Evolutionary conservation across 2,329 filamentous ascomycete species (phyloP).

Genomic region (Rhinocladiella mackenziei): DNA sequence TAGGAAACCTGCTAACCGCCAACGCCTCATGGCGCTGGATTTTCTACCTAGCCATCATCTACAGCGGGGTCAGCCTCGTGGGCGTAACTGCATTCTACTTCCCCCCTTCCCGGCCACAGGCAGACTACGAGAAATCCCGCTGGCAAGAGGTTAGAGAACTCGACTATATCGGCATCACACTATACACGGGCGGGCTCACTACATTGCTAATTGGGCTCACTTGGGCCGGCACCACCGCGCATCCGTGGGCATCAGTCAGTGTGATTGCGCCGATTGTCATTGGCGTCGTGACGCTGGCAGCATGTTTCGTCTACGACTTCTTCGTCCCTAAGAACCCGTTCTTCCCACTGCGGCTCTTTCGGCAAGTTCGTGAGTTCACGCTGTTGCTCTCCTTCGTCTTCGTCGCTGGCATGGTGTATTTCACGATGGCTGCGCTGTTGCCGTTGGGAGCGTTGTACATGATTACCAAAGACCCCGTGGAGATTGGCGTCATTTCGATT

Average conservation of each 20-base stretch:
- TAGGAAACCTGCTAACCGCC: slow-evolving; percentile 43
- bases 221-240: slow-evolving; percentile 38
- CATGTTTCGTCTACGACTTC: slow-evolving; percentile 41
- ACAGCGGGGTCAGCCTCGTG: slow-evolving; percentile 6
- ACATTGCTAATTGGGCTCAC: slow-evolving; percentile 45
- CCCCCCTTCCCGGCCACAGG: slow-evolving; percentile 47
- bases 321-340: slow-evolving; percentile 40
- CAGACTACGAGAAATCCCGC: slow-evolving; percentile 31
- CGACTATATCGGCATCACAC: slow-evolving; percentile 46
- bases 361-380: slow-evolving; percentile 36
- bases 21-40: slow-evolving; percentile 50
- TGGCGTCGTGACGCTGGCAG: slow-evolving; percentile 35
- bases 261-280: slow-evolving; percentile 38
- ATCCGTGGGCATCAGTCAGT: slow-evolving; percentile 42
- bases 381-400: slow-evolving; percentile 37
- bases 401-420: slow-evolving; percentile 44
- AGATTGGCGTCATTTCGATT: slow-evolving; percentile 41
- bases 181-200: slow-evolving; percentile 41
- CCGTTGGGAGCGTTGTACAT: slow-evolving; percentile 43
- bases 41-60: slow-evolving; percentile 37
- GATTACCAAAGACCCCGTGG: slow-evolving; percentile 39
- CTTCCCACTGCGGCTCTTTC: slow-evolving; percentile 45
- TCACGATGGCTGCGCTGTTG: slow-evolving; percentile 45
- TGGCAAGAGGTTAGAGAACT: slow-evolving; percentile 42
- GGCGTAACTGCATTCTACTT: slow-evolving; percentile 47